Base-by-base conservation (phyloP, 441 rosid species). In the Populus tomentosa region DNA sequence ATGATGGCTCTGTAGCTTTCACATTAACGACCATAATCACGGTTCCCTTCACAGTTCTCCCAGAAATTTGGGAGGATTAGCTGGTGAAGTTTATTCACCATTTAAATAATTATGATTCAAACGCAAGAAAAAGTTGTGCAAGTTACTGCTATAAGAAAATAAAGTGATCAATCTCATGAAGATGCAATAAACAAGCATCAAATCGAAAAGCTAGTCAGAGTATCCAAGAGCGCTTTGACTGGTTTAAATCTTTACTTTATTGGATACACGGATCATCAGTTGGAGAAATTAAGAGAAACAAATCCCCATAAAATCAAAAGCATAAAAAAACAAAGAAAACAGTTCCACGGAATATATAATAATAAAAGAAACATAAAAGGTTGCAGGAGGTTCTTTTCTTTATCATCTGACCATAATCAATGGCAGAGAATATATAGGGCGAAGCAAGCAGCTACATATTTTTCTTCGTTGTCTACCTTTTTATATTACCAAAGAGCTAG, bases 131-230 rank as follows among this genome's bases (percentile, higher is more conserved):
- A 8, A 62, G 4, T 36, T 66, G 42, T 75, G 42, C 59, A 16
- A 16, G 20, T 16, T 50, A 16, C 59, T 16, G 59, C n/a, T 50
- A 50, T 1, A 50, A 50, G 20, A 67, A 66, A 36, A 26, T 36
- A 36, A 76, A 6, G 85, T 70, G 79, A 63, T 78, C 79, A 77
- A 76, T 65, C 71, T 66, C 63, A 30, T 0, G 71, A 79, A 68
- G 65, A 61, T 63, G 18, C 72, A 23, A 72, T 59, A 66, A 40
- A 75, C 79, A 73, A n/a, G 53, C 26, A 76, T 59, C 67, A 59
- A 73, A 56, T 10, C 28, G 18, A 75, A 81, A 83, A 77, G 80
- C 18, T 66, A 42, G 83, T 75, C 84, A 85, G 83, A 78, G 85
- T 1, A 80, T 85, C 85, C 88, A 85, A 86, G 64, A 79, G 72